These are phyloP conservation scores for Kalanchoe fedtschenkoi DNA, from an alignment of 164 flowering plant species.

Conservation along the genomic window DNA sequence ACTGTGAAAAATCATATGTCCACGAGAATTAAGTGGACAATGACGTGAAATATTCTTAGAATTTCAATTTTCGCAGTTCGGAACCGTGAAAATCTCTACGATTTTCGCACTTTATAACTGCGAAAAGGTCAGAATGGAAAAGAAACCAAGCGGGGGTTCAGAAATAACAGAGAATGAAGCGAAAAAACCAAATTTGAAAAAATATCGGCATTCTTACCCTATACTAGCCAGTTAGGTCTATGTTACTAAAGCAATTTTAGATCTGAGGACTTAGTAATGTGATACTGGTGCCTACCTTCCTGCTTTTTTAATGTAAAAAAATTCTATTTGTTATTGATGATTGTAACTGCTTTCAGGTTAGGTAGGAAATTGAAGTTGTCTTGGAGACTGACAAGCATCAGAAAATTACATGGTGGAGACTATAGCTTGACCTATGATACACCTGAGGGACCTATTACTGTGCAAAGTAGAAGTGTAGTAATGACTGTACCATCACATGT, in stretches of 20 bases:
- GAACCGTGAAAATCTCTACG: too few relatives aligned
- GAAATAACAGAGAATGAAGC: too few relatives aligned
- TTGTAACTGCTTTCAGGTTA: constrained; percentile 36
- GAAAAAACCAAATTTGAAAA: too few relatives aligned
- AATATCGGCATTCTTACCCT: neutral
- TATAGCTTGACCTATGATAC: constrained; percentile 77
- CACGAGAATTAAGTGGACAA: too few relatives aligned
- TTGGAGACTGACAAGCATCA: constrained; percentile 70
- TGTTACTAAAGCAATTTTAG: neutral
- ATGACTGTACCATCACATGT: constrained; percentile 82
- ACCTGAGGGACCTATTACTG: constrained; percentile 57
- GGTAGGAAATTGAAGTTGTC: constrained; percentile 72
- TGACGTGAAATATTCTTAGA: too few relatives aligned
- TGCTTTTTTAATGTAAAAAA: neutral
- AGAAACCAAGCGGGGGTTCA: too few relatives aligned
- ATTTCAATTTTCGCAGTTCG: too few relatives aligned
- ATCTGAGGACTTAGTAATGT: neutral
- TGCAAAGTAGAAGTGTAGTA: constrained; percentile 56
- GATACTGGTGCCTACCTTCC: neutral
- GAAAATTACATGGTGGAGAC: constrained; percentile 37
- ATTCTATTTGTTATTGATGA: constrained; percentile 3
- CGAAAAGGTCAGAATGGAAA: too few relatives aligned
- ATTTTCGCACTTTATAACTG: too few relatives aligned
- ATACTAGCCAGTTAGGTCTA: neutral
- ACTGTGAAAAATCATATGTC: too few relatives aligned